Percentiles rank a stretch among this genome's conserved stretches.
These are phyloP conservation scores for Globisporangium takayamanum DNA, from an alignment of 352 stramenopile species.

Conservation along the genomic window DNA sequence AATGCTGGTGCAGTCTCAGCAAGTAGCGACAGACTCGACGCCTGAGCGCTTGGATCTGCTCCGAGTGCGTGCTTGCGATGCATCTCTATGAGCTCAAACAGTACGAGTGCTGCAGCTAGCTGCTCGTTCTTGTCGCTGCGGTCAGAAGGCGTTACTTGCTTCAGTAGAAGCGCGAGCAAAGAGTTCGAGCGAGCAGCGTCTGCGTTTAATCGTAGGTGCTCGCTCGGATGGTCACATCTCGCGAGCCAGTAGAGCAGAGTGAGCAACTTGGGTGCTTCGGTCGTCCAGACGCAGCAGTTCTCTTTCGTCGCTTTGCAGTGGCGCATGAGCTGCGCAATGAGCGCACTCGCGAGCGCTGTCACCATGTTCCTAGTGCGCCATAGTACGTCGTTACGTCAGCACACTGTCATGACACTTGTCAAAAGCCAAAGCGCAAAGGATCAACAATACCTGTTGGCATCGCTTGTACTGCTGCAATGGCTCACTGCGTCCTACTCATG, in stretches of 20 bases:
- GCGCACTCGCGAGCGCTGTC: conserved; percentile 24
- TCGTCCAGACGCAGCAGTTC: conserved; percentile 54
- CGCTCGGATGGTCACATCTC: background rate
- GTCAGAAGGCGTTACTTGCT: conserved; percentile 18
- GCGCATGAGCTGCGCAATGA: conserved; percentile 35
- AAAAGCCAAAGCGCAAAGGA: too few species aligned
- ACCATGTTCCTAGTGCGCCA: conserved; percentile 34
- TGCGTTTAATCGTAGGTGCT: background rate
- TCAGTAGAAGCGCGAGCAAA: conserved; percentile 29
- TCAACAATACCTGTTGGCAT: background rate
- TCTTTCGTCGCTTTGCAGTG: conserved; percentile 34
- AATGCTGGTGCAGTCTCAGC: conserved; percentile 3
- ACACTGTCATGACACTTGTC: background rate
- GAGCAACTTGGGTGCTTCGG: conserved; percentile 39
- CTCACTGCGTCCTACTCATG: background rate
- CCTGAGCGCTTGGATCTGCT: background rate
- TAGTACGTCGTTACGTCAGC: background rate
- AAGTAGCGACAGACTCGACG: background rate
- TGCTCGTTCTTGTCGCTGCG: conserved; percentile 37
- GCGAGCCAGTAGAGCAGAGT: conserved; percentile 53
- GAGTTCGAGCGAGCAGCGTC: background rate
- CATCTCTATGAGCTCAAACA: conserved; percentile 59
- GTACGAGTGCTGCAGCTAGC: conserved; percentile 40
- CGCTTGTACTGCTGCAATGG: background rate
- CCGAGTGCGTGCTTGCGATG: conserved; percentile 4